Conservation (phyloP, 1,284 basidiomycete genomes). For the Butyriboletus appendiculatus region DNA sequence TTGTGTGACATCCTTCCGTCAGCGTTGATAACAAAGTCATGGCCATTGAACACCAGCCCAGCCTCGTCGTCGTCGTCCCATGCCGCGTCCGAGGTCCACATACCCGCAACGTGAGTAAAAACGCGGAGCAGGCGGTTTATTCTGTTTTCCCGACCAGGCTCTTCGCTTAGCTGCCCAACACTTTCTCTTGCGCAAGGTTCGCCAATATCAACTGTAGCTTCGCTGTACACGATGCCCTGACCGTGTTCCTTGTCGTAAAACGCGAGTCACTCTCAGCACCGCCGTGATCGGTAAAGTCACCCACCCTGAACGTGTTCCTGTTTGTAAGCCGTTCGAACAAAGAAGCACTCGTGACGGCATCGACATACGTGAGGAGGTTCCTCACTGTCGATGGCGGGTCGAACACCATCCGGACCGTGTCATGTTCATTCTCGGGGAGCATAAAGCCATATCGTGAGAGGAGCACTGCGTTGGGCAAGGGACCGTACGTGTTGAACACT, state of each 20-base stretch:
- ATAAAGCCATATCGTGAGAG: slow-evolving; percentile 39
- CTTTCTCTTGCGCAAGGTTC: not conserved
- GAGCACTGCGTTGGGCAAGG: slow-evolving; percentile 31
- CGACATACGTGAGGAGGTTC: slow-evolving; percentile 12
- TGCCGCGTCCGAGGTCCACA: slow-evolving; percentile 23
- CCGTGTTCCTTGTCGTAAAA: slow-evolving; percentile 27
- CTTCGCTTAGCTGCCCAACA: slow-evolving; percentile 8
- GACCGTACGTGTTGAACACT: slow-evolving; percentile 89
- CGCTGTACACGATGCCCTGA: slow-evolving; percentile 23
- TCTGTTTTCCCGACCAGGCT: slow-evolving; percentile 14
- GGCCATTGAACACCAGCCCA: slow-evolving; percentile 26
- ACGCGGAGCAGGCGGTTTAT: slow-evolving; percentile 12
- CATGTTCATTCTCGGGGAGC: slow-evolving; percentile 35
- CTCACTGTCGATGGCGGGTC: slow-evolving; percentile 19
- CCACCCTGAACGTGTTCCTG: slow-evolving; percentile 34
- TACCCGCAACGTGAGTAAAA: slow-evolving; percentile 23
- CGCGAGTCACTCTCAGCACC: slow-evolving; percentile 15
- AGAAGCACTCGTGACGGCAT: slow-evolving; percentile 20
- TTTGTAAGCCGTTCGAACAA: slow-evolving; percentile 7
- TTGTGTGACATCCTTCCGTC: slow-evolving; percentile 36
- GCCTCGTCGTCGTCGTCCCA: slow-evolving; percentile 31
- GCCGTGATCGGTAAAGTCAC: slow-evolving; percentile 27
- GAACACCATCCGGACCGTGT: slow-evolving; percentile 30
- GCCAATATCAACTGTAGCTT: slow-evolving; percentile 6
- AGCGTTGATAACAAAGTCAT: slow-evolving; percentile 27